These are phyloP conservation scores for Colletotrichum salicis DNA, from an alignment of 2,329 filamentous ascomycete genomes.

Conservation along the genomic window DNA sequence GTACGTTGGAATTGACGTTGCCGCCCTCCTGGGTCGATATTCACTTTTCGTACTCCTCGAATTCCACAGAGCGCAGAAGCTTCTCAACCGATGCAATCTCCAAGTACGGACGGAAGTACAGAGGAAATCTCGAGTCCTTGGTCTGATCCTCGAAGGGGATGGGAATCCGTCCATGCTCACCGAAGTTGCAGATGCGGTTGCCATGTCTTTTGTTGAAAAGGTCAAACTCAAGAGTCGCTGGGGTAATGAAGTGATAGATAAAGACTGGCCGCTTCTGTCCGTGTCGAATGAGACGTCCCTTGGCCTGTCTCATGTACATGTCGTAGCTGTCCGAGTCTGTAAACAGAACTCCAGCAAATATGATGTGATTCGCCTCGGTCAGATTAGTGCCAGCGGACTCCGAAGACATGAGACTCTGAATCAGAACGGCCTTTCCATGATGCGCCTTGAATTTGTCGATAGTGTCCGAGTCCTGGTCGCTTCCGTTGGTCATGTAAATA, in stretches of 20 bases:
- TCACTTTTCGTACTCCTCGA: constrained; percentile 25
- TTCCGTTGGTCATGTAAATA: constrained; percentile 28
- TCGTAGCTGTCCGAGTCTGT: constrained; percentile 46
- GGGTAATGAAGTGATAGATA: constrained; percentile 52
- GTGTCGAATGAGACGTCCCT: constrained; percentile 51
- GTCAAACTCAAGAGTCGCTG: constrained; percentile 53
- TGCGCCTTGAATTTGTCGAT: constrained; percentile 44
- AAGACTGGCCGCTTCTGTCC: constrained; percentile 51
- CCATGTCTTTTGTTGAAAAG: constrained; percentile 40
- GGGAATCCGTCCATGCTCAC: background rate
- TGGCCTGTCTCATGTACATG: constrained; percentile 51
- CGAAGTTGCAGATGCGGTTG: constrained; percentile 4
- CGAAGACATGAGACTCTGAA: constrained; percentile 51
- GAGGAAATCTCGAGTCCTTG: background rate
- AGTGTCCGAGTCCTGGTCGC: constrained; percentile 2
- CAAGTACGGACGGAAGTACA: constrained; percentile 7
- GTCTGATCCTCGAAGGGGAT: constrained; percentile 6
- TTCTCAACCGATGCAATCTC: background rate
- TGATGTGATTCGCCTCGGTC: constrained; percentile 53
- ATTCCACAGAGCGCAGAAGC: constrained; percentile 24
- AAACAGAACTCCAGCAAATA: constrained; percentile 51
- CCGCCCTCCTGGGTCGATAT: background rate
- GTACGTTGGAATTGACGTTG: background rate
- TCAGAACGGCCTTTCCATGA: constrained; percentile 42
- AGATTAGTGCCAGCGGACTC: constrained; percentile 55